Base-by-base conservation (phyloP, 2,329 filamentous ascomycete species). In the Nothopassalora personata region DNA sequence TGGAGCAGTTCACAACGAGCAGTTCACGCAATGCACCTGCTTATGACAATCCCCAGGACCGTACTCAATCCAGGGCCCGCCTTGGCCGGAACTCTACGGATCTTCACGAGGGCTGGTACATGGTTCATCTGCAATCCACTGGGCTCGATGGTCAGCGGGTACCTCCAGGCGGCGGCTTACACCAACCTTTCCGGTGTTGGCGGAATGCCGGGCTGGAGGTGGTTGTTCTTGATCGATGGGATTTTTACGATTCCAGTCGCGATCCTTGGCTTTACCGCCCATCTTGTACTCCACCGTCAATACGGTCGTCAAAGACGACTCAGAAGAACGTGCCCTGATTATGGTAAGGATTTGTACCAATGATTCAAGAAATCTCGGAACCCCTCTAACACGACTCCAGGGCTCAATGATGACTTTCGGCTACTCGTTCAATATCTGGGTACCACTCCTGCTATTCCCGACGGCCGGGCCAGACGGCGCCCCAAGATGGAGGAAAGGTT, bases 81-180 rank as follows among this genome's bases (percentile, higher is more conserved):
- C 23, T 23, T 23, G 23, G 2, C 3, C 23, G 23, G 23, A 23
- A 23, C 23, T 23, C 23, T 23, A 23, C 23, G 23, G 23, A 23
- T 23, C 23, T 23, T 23, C 23, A 23, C 23, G 23, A 76, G 84
- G 4, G 80, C 76, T 34, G 83, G 81, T 6, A 79, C 86, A 54
- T 86, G 86, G 69, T 84, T 82, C 0, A 78, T 81, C 0, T 81
- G 80, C 0, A 83, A 82, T 0, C 74, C 85, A 2, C 80, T 81
- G 0, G 84, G 83, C 0, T 83, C 79, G 1, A 83, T 86, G 79
- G 81, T 86, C 51, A 80, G 81, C 15, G 84, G 84, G 1, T 84
- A 85, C 68, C 79, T 87, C 49, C 83, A 86, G 66, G 81, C 79
- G 0, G 83, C 80, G 5, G 75, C 76, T 27, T 72, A 77, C 52